phyloP scores from a whole-genome alignment of 1,284 basidiomycete species.

The Vanrija sp. region DNA sequence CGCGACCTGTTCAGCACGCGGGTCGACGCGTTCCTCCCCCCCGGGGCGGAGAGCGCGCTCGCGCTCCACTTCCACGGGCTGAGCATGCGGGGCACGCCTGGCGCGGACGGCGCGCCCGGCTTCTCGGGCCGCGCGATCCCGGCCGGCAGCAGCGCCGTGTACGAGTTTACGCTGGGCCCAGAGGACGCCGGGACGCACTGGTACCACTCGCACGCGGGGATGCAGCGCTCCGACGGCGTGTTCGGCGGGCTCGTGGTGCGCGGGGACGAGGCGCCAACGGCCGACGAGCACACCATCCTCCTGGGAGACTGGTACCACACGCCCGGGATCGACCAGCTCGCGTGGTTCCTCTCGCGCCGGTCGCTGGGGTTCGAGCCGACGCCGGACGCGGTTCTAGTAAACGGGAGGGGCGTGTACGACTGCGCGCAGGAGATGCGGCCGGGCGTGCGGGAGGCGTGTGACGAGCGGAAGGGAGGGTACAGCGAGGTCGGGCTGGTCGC shows the following conservation, averaged over 20 bases:
- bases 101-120: conserved; percentile 27
- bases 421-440: not conserved
- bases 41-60: not conserved
- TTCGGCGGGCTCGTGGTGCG: conserved; percentile 27
- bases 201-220: conserved; percentile 31
- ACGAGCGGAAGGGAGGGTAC: conserved; percentile 7
- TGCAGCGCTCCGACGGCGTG: conserved; percentile 28
- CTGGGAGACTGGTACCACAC: conserved; percentile 23
- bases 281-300: conserved; percentile 17
- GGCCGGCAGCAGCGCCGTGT: conserved; percentile 52
- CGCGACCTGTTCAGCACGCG: not conserved
- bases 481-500: too few relatives aligned
- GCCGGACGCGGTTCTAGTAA: not conserved
- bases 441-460: not conserved
- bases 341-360: not conserved
- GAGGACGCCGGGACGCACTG: conserved; percentile 30
- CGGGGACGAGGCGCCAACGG: not conserved
- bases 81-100: conserved; percentile 9
- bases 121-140: conserved; percentile 53
- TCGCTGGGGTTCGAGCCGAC: not conserved
- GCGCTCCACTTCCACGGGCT: conserved; percentile 32
- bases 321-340: not conserved
- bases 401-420: not conserved
- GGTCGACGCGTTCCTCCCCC: not conserved
- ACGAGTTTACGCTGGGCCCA: conserved; percentile 31